phyloP scores from a whole-genome alignment of 192 early-diverging fungal species.

The Ramicandelaber brevisporus region DNA sequence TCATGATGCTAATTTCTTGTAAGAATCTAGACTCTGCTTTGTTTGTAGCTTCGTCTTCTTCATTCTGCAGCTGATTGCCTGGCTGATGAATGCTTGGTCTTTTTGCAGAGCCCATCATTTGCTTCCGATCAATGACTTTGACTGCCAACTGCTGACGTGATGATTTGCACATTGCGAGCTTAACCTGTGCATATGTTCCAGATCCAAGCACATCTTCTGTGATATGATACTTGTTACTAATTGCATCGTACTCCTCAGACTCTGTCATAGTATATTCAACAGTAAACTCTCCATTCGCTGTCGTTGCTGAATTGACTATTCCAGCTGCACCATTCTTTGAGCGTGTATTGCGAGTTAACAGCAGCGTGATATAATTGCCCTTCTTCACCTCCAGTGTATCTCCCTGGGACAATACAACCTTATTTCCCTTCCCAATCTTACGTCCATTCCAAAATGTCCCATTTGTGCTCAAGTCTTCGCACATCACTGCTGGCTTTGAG shows the following conservation, averaged over 20 bases:
- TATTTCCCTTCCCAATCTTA: slow-evolving; percentile 21
- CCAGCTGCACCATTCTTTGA: background rate
- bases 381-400: slow-evolving; percentile 25
- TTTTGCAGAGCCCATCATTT: no score
- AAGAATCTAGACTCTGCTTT: slow-evolving; percentile 49
- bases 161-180: slow-evolving; percentile 28
- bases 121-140: slow-evolving; percentile 62
- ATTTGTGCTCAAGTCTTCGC: slow-evolving; percentile 29
- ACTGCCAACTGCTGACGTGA: slow-evolving; percentile 47
- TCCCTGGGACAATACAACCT: slow-evolving; percentile 25
- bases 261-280: slow-evolving; percentile 6
- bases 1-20: slow-evolving; percentile 48
- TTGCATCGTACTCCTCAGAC: slow-evolving; percentile 2
- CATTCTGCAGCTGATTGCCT: no score
- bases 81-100: no score
- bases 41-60: slow-evolving; percentile 28
- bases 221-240: slow-evolving; percentile 18
- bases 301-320: background rate
- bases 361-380: slow-evolving; percentile 17
- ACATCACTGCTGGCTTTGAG: slow-evolving; percentile 8
- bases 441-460: slow-evolving; percentile 26
- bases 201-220: slow-evolving; percentile 14
- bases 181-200: slow-evolving; percentile 60
- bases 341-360: slow-evolving; percentile 4
- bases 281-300: slow-evolving; percentile 5